Evolutionary conservation across 305 asterid species (phyloP).

Genomic region (Fraxinus latifolia): DNA sequence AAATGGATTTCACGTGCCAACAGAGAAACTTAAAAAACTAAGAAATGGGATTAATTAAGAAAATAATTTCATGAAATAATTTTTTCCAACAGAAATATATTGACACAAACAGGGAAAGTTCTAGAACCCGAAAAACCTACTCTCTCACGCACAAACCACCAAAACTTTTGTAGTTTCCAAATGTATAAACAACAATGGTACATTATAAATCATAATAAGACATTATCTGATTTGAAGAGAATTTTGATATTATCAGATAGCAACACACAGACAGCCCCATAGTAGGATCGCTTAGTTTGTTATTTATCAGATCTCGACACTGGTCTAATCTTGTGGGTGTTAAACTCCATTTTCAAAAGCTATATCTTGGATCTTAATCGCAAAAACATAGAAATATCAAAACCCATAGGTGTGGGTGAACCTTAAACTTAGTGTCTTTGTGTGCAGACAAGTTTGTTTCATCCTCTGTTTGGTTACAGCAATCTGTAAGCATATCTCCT

Average conservation of each 20-base stretch:
- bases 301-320: neutral
- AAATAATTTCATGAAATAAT: neutral
- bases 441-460: conserved; percentile 31
- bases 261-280: neutral
- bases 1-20: conserved; percentile 12
- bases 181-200: neutral
- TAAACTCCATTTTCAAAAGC: conserved; percentile 1
- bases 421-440: conserved; percentile 56
- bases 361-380: conserved; percentile 6
- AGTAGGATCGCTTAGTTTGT: neutral
- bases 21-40: conserved; percentile 1
- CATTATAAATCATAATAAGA: neutral
- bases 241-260: conserved; percentile 4
- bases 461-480: conserved; percentile 35
- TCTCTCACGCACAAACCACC: neutral
- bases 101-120: neutral
- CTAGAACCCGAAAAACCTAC: neutral
- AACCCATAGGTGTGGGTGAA: conserved; percentile 24
- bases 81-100: neutral
- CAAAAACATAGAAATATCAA: conserved; percentile 17
- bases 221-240: neutral
- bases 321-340: neutral
- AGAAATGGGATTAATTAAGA: conserved; percentile 10
- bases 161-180: neutral
- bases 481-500: conserved; percentile 27